phyloP scores from a whole-genome alignment of 2,329 filamentous ascomycete genomes.

The Plenodomus biglobosus region DNA sequence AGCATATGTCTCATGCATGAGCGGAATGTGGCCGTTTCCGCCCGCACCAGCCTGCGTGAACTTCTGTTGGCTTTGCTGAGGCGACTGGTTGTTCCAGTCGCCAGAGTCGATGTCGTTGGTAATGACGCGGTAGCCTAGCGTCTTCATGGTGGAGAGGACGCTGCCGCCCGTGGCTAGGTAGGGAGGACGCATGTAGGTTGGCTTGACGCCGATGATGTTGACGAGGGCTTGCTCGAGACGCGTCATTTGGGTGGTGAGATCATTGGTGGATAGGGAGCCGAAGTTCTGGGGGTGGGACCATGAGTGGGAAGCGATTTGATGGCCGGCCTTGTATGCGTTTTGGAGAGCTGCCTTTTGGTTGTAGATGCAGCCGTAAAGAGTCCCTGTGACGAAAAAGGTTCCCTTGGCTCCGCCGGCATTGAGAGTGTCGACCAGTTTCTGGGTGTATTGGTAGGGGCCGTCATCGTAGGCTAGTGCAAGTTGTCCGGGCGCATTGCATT shows the following conservation, averaged over 20 bases:
- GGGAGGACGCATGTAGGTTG: conserved; percentile 43
- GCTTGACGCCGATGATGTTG: conserved; percentile 42
- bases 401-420: conserved; percentile 37
- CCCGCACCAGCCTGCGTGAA: conserved; percentile 37
- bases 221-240: conserved; percentile 38
- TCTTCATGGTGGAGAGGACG: conserved; percentile 38
- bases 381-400: conserved; percentile 40
- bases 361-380: conserved; percentile 42
- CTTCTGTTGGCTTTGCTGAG: conserved; percentile 36
- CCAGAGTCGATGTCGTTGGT: conserved; percentile 38
- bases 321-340: conserved; percentile 36
- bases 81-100: conserved; percentile 41
- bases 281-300: conserved; percentile 41
- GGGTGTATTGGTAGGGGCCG: conserved; percentile 41
- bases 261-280: conserved; percentile 31
- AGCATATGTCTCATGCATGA: conserved; percentile 42
- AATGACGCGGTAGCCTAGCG: conserved; percentile 40
- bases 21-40: conserved; percentile 41
- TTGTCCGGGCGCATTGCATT: conserved; percentile 30
- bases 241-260: conserved; percentile 38
- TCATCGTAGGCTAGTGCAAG: conserved; percentile 43
- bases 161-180: conserved; percentile 39
- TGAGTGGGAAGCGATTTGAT: conserved; percentile 43
- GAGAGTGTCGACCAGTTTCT: conserved; percentile 37
- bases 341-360: conserved; percentile 34